Conservation (phyloP, 352 stramenopile species). For the Phytophthora macrochlamydospora region DNA sequence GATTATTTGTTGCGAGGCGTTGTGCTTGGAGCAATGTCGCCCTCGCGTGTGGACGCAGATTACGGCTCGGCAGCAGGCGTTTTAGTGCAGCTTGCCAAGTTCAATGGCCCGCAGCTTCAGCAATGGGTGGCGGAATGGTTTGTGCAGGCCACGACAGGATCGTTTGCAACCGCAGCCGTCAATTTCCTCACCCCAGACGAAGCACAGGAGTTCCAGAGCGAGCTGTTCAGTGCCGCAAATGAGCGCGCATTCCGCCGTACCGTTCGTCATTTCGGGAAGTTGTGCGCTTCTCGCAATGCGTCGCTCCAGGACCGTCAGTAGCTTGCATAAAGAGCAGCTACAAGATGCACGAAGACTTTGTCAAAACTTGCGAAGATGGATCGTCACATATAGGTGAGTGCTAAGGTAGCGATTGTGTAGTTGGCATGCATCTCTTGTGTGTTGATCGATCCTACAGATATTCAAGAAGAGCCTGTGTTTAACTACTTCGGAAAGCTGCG, state of each 20-base stretch:
- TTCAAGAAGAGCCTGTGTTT: slow-evolving; percentile 34
- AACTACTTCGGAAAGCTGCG: slow-evolving; percentile 5
- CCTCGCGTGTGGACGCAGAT: slow-evolving; percentile 77
- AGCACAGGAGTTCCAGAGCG: slow-evolving; percentile 60
- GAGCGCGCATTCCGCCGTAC: slow-evolving; percentile 78
- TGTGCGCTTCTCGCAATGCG: slow-evolving; percentile 80
- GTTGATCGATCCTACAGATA: slow-evolving; percentile 26
- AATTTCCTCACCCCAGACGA: slow-evolving; percentile 70
- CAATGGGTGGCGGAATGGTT: slow-evolving; percentile 77
- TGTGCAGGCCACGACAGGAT: slow-evolving; percentile 40
- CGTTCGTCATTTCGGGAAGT: slow-evolving; percentile 81
- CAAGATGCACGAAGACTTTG: not conserved
- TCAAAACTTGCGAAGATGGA: not conserved
- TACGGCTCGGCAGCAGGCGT: slow-evolving; percentile 79
- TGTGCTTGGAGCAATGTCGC: slow-evolving; percentile 63
- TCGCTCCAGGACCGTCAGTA: slow-evolving; percentile 43
- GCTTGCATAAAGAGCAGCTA: not conserved
- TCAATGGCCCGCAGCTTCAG: slow-evolving; percentile 60
- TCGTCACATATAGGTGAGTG: slow-evolving; percentile 9
- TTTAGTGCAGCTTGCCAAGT: slow-evolving; percentile 71
- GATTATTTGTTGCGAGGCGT: slow-evolving; percentile 65
- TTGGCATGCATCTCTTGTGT: slow-evolving; percentile 19
- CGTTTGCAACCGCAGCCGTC: slow-evolving; percentile 42
- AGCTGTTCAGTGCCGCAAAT: slow-evolving; percentile 63
- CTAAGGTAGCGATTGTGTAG: slow-evolving; percentile 2